Evolutionary conservation across 441 rosid species (phyloP).

Genomic region (Bocquillonia castaneifolia): DNA sequence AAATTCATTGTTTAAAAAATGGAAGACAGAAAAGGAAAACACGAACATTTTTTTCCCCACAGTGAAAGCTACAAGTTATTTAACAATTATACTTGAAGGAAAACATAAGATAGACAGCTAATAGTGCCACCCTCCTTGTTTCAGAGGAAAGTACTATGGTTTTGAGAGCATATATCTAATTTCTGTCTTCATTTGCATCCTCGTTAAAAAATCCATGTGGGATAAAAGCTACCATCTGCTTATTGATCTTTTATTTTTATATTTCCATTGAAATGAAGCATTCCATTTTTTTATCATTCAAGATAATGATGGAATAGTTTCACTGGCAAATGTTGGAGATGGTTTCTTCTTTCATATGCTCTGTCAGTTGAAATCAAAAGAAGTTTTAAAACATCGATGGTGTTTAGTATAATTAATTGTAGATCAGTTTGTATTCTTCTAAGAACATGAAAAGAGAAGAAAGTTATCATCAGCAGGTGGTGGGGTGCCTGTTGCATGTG

Average conservation of each 20-base stretch:
- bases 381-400: background rate
- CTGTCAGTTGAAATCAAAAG: background rate
- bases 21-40: background rate
- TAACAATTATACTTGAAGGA: background rate
- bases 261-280: background rate
- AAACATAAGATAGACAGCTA: background rate
- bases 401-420: background rate
- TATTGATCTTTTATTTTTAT: background rate
- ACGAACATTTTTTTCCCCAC: background rate
- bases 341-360: background rate
- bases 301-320: background rate
- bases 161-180: background rate
- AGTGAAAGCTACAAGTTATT: background rate
- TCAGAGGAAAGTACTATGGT: background rate
- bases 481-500: background rate
- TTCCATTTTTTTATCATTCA: background rate
- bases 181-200: background rate
- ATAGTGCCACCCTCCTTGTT: background rate
- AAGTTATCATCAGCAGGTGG: background rate
- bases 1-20: background rate
- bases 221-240: background rate
- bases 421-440: background rate
- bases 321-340: constrained; percentile 5
- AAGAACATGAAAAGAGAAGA: background rate
- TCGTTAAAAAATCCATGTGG: background rate